Evolutionary conservation across 331 rosid species (phyloP).

Genomic region (Ulmus americana): DNA sequence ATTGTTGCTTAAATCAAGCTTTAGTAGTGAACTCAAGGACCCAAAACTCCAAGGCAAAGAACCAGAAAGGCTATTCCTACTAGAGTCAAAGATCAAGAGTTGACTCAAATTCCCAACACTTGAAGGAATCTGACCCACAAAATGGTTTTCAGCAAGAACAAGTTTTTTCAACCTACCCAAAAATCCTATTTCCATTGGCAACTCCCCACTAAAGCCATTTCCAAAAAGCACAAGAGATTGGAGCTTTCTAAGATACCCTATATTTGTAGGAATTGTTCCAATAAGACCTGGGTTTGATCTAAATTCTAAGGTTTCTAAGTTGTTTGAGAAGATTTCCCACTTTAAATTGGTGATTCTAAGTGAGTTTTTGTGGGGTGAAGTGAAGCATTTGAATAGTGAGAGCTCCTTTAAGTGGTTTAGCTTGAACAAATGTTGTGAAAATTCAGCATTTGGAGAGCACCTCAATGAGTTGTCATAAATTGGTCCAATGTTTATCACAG

Average conservation of each 20-base stretch:
- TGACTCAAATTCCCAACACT: constrained; percentile 17
- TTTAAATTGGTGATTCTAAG: constrained; percentile 18
- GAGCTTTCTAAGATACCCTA: constrained; percentile 23
- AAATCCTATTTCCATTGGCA: constrained; percentile 22
- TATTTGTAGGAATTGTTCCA: constrained; percentile 20
- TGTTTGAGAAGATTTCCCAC: constrained; percentile 26
- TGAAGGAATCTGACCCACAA: constrained; percentile 22
- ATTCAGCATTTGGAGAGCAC: constrained; percentile 17
- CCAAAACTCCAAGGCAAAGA: constrained; percentile 18
- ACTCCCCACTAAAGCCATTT: constrained; percentile 20
- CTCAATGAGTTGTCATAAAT: constrained; percentile 24
- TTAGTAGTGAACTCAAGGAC: constrained; percentile 21
- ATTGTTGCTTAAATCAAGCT: constrained; percentile 28
- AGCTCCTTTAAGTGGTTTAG: constrained; percentile 23
- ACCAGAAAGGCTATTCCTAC: constrained; percentile 25
- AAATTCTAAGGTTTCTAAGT: constrained; percentile 27
- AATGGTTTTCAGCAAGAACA: constrained; percentile 21
- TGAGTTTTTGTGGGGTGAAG: constrained; percentile 12
- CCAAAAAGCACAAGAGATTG: constrained; percentile 24
- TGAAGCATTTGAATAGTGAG: constrained; percentile 29
- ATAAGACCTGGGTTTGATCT: constrained; percentile 26
- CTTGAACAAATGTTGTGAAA: constrained; percentile 20
- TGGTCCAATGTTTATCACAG: constrained; percentile 22
- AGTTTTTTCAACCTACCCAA: constrained; percentile 15
- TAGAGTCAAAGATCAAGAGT: constrained; percentile 24